Conservation (phyloP, 495 filamentous ascomycete species). For the Talaromyces liani region DNA sequence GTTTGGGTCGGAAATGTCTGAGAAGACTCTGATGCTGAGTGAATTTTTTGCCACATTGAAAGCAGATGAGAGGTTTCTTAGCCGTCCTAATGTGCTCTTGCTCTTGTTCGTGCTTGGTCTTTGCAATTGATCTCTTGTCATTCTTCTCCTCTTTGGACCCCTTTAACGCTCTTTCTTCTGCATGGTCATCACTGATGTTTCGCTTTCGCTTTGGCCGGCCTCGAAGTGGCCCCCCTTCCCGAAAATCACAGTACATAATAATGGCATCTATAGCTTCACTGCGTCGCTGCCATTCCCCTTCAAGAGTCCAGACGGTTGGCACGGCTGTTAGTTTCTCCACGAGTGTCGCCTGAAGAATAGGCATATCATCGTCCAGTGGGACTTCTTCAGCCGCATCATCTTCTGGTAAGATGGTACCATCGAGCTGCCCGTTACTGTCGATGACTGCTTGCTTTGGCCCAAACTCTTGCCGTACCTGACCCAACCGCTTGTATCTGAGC, state of each 20-base stretch:
- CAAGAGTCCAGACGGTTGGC: background rate
- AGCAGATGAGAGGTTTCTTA: too few relatives aligned
- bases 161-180: too few relatives aligned
- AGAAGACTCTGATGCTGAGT: too few relatives aligned
- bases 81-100: too few relatives aligned
- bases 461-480: background rate
- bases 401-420: background rate
- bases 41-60: too few relatives aligned
- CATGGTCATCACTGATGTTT: slow-evolving; percentile 4
- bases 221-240: slow-evolving; percentile 13
- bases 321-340: background rate
- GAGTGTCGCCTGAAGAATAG: background rate
- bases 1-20: too few relatives aligned
- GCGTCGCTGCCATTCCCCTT: background rate
- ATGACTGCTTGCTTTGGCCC: background rate
- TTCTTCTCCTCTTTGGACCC: too few relatives aligned
- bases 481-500: background rate
- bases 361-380: background rate
- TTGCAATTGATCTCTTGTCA: too few relatives aligned
- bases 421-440: background rate
- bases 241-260: background rate
- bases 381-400: background rate
- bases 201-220: slow-evolving; percentile 10
- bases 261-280: background rate
- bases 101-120: too few relatives aligned